Evolutionary conservation across 129 eudicot species (phyloP).

Genomic region (Helianthus tuberosus): DNA sequence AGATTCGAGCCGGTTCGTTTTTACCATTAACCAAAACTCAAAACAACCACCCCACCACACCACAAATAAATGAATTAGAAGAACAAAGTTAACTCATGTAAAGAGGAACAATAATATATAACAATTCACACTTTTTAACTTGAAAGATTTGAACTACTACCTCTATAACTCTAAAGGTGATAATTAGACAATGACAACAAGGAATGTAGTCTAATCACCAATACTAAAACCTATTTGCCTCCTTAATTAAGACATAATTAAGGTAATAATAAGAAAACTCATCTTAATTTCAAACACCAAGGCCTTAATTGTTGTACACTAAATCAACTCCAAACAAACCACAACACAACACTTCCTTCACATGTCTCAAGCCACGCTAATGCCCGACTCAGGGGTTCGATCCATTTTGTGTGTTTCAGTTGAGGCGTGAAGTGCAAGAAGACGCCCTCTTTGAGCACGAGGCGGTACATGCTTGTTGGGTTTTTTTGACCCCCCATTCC

Average conservation of each 20-base stretch:
- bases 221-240: constrained; percentile 43
- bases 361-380: constrained; percentile 38
- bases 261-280: constrained; percentile 29
- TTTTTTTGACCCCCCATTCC: constrained; percentile 71
- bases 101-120: constrained; percentile 9
- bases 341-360: constrained; percentile 2
- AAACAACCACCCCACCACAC: neutral
- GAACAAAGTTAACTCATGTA: constrained; percentile 12
- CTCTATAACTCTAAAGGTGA: constrained; percentile 41
- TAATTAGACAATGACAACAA: constrained; percentile 27
- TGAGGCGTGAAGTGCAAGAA: constrained; percentile 72
- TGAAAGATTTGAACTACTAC: constrained; percentile 32
- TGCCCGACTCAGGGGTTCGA: constrained; percentile 54
- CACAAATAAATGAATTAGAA: neutral
- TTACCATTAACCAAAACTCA: neutral
- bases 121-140: constrained; percentile 54
- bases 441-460: constrained; percentile 81
- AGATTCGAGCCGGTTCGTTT: neutral
- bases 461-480: constrained; percentile 86
- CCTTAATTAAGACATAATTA: constrained; percentile 22
- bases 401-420: constrained; percentile 46
- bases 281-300: constrained; percentile 37
- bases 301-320: constrained; percentile 51
- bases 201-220: constrained; percentile 44
- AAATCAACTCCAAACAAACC: constrained; percentile 29